Base-by-base conservation (phyloP, 2,329 filamentous ascomycete genomes). In the Arthrinium puccinioides region DNA sequence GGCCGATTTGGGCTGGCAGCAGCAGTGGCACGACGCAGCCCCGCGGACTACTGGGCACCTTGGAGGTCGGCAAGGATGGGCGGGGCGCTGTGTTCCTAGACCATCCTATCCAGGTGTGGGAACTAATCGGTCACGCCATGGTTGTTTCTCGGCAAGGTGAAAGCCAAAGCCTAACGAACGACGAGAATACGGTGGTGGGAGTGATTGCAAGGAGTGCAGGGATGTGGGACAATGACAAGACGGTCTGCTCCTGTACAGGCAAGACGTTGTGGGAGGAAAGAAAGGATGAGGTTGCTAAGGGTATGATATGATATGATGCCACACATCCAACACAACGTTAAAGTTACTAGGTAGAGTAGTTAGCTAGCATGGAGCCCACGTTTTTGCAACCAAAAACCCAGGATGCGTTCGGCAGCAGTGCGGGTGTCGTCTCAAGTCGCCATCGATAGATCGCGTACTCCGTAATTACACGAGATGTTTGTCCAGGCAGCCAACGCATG, bases 211-310 rank as follows among this genome's bases (percentile, higher is more conserved):
- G 92, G 56, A 96, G 89, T 61, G 90, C 92, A 13, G 92, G 92
- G n/a, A 84, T 95, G 44, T 98, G 92, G 92, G 90, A 96, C 60
- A 95, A 98, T 53, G 87, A 96, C 59, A 98, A 97, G 74, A 95
- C 86, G 31, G 90, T 98, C 6, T 98, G 92, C 61, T 95, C 88
- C 32, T 98, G 92, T 63, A 94, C 88, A 25, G 92, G 92, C 4
- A 97, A 97, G 77, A 97, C 89, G 39, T 77, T 98, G 9, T 98
- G 92, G 92, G 85, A 98, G 63, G 92, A 98, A 70, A 79, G 92
- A 50, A 82, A 82, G 63, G 89, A 96, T 54, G 87, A 95, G 66
- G 79, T 89, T 28, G 72, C 75, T 48, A 89, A 87, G 65, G 92
- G 92, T 3, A 97, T 98, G 87, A 66, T 92, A 50, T 96, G 62